A percentile compares a stretch with the other conserved stretches of the same genome.
phyloP scores from a whole-genome alignment of 352 stramenopile genomes.

The Globisporangium paddicum region DNA sequence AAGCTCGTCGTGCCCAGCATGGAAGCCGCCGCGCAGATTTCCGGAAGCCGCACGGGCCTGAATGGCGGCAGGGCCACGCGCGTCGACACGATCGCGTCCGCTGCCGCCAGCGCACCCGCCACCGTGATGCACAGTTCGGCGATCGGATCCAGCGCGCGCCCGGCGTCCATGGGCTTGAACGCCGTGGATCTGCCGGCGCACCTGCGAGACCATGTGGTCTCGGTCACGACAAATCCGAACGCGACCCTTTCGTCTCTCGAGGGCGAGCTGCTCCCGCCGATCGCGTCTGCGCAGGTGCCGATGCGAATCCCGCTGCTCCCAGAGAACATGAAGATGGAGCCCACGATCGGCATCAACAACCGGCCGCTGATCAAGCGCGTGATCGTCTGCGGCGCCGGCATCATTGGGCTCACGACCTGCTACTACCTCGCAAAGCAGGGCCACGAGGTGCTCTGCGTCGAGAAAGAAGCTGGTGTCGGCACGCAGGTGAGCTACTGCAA shows the following conservation, averaged over 20 bases:
- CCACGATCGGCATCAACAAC: conserved; percentile 47
- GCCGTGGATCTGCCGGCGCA: conserved; percentile 49
- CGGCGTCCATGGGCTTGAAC: conserved; percentile 14
- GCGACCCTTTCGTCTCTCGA: conserved; percentile 18
- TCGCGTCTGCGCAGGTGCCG: conserved; percentile 44
- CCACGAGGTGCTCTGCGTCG: conserved; percentile 83
- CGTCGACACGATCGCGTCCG: conserved; percentile 16
- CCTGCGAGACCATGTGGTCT: conserved; percentile 52
- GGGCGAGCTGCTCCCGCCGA: conserved; percentile 51
- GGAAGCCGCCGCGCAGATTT: conserved; percentile 33
- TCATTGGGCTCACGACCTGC: conserved; percentile 80
- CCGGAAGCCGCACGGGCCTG: not conserved
- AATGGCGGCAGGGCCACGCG: conserved; percentile 8
- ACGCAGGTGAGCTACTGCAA: conserved; percentile 83
- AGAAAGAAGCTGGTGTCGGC: conserved; percentile 74
- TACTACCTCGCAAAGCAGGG: conserved; percentile 84
- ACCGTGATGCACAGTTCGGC: conserved; percentile 10
- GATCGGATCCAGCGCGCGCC: conserved; percentile 4
- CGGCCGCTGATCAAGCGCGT: conserved; percentile 68
- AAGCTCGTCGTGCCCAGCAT: conserved; percentile 22
- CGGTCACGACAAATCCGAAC: conserved; percentile 8
- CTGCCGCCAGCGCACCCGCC: not conserved
- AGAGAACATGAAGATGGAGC: conserved; percentile 68
- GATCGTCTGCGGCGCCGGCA: conserved; percentile 82
- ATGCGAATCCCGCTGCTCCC: conserved; percentile 57